Evolutionary conservation across 495 filamentous ascomycete species (phyloP), one percentile per base, ranked within the genome.

Genomic region (Mytilinidion resinicola): DNA sequence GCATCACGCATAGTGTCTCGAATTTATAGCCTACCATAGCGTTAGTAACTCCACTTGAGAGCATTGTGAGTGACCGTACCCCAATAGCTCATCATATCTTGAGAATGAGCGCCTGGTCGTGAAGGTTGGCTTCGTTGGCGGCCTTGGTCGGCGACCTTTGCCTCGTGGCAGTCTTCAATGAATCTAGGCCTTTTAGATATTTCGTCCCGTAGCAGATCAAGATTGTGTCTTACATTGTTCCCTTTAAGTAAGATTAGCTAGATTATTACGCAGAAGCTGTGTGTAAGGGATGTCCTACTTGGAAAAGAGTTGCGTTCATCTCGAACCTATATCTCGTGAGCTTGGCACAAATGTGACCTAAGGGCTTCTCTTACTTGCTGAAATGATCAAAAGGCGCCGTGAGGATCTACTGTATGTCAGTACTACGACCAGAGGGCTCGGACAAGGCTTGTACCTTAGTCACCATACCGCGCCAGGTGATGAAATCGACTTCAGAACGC

Each of bases 391-490:
- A 96, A 7, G 90, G 89, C 1, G 85, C 78, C 2, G 86, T 80
- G 82, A 97, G 82, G 56, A 98, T 91, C 89, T 95, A 30, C 19
- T 44, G 11, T 39, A 39, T 14, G n/a, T 25, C 43, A 47, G 21
- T 51, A 9, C 17, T 1, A 49, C 15, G 2, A 14, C 33, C 14
- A 10, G 39, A 11, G 47, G 19, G 9, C 9, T 17, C 19, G 39
- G 46, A 19, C 6, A 20, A 44, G 4, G 11, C 1, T 15, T 72
- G 39, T 64, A 89, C 89, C 80, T 96, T 99, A 55, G 93, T 97
- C 88, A 99, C 89, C 90, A 99, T 96, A 19, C 93, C 93, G 65
- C 93, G 77, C 92, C 92, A 99, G 0, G 92, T 96, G 47, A 97
- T 80, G 44, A 99, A 69, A 59, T 96, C 86, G 9, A 85, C 85